These are phyloP conservation scores for Xylaria nigripes DNA, from an alignment of 495 filamentous ascomycete species.

Conservation along the genomic window DNA sequence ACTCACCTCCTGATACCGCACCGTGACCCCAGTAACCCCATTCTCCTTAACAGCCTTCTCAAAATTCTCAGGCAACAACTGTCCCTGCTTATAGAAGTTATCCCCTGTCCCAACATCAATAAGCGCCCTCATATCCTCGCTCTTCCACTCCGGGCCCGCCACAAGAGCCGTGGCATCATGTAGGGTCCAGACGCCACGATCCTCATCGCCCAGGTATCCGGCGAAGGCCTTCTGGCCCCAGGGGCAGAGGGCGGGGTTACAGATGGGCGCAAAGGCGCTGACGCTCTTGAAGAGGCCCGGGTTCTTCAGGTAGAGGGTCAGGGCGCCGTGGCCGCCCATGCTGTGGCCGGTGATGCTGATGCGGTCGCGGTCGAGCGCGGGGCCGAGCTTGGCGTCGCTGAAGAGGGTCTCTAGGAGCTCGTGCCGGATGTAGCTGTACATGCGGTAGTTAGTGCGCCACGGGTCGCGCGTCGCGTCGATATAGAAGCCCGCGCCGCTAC, in stretches of 20 bases:
- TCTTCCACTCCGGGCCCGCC: slow-evolving; percentile 52
- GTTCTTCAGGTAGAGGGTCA: slow-evolving; percentile 85
- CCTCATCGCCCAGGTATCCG: slow-evolving; percentile 70
- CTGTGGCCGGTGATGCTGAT: slow-evolving; percentile 85
- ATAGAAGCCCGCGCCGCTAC: slow-evolving; percentile 88
- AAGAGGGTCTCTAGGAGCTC: slow-evolving; percentile 78
- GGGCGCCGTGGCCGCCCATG: slow-evolving; percentile 94
- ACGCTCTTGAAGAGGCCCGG: slow-evolving; percentile 81
- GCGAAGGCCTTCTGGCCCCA: slow-evolving; percentile 95
- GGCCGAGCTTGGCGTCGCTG: slow-evolving; percentile 42
- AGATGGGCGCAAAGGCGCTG: slow-evolving; percentile 85
- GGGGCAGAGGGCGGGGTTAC: slow-evolving; percentile 74
- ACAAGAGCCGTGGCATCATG: slow-evolving; percentile 92
- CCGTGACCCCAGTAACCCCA: slow-evolving; percentile 55
- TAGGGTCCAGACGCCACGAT: slow-evolving; percentile 67
- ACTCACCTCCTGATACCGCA: slow-evolving; percentile 70
- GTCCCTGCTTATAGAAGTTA: slow-evolving; percentile 89
- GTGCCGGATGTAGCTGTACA: slow-evolving; percentile 81
- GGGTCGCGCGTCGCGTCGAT: slow-evolving; percentile 75
- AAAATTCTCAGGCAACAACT: slow-evolving; percentile 91
- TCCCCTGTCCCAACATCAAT: slow-evolving; percentile 91
- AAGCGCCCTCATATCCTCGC: slow-evolving; percentile 56
- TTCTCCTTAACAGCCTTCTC: slow-evolving; percentile 65
- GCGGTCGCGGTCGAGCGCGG: slow-evolving; percentile 50
- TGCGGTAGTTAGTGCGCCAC: slow-evolving; percentile 69